Evolutionary conservation across 306 rosid genomes (phyloP).

Genomic region (Vigna mungo): DNA sequence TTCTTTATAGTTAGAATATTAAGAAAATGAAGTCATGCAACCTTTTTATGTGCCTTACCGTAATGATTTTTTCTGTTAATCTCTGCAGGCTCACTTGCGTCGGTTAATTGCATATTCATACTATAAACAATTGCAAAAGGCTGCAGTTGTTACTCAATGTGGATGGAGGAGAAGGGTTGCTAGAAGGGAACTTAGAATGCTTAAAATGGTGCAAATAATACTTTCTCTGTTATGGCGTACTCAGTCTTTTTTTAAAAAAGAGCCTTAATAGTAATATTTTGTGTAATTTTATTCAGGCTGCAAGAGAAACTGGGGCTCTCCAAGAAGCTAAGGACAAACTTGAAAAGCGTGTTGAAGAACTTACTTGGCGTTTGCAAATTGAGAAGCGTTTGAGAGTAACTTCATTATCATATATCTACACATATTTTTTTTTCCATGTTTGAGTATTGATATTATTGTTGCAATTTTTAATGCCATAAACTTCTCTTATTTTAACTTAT

Average conservation of each 20-base stretch:
- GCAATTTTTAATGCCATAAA: constrained; percentile 27
- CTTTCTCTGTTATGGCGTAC: constrained; percentile 38
- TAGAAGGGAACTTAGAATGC: constrained; percentile 88
- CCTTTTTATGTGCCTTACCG: constrained; percentile 30
- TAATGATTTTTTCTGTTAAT: constrained; percentile 37
- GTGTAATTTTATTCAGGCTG: constrained; percentile 70
- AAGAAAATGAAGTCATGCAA: constrained; percentile 34
- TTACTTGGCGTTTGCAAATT: constrained; percentile 98
- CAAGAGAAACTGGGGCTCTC: constrained; percentile 99
- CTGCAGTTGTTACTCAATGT: constrained; percentile 86
- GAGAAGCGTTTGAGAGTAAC: constrained; percentile 96
- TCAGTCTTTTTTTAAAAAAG: constrained; percentile 28
- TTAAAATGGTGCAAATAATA: constrained; percentile 80
- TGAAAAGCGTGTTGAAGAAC: constrained; percentile 99
- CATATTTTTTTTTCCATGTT: constrained; percentile 23
- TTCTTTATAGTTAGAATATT: constrained; percentile 43
- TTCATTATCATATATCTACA: constrained; percentile 37
- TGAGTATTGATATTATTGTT: constrained; percentile 26
- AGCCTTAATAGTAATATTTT: constrained; percentile 41
- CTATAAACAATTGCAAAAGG: constrained; percentile 82
- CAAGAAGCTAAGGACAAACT: constrained; percentile 99
- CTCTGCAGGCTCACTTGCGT: constrained; percentile 81
- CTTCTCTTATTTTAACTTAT: constrained; percentile 40
- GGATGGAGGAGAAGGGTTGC: constrained; percentile 98
- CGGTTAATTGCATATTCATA: constrained; percentile 74